Conservation (phyloP, 352 stramenopile species). For the Phytophthora melonis region DNA sequence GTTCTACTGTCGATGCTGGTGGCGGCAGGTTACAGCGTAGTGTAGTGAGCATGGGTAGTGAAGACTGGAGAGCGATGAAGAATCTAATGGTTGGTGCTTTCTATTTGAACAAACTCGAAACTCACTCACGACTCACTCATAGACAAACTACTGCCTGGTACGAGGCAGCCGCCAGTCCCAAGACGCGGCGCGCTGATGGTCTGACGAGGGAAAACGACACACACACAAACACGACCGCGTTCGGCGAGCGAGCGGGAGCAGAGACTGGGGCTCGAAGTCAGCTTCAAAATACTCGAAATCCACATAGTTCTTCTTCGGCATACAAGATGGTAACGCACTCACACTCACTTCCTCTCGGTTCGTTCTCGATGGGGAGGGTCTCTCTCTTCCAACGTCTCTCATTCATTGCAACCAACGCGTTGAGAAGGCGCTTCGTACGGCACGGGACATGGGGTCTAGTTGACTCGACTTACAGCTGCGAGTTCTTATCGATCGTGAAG, state of each 20-base stretch:
- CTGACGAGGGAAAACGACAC: slow-evolving; percentile 33
- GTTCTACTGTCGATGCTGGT: slow-evolving; percentile 13
- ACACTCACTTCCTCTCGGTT: slow-evolving; percentile 43
- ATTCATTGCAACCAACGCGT: slow-evolving; percentile 48
- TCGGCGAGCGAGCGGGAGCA: slow-evolving; percentile 35
- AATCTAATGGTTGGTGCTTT: slow-evolving; percentile 35
- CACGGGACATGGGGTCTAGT: slow-evolving; percentile 35
- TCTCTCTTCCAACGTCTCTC: slow-evolving; percentile 35
- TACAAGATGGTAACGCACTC: slow-evolving; percentile 44
- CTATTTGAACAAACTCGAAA: slow-evolving; percentile 53
- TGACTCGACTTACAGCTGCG: slow-evolving; percentile 61
- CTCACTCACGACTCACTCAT: slow-evolving; percentile 45
- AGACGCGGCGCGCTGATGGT: slow-evolving; percentile 35
- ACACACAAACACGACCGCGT: slow-evolving; percentile 37
- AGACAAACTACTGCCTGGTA: slow-evolving; percentile 20
- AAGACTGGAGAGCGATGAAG: slow-evolving; percentile 16
- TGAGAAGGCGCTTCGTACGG: slow-evolving; percentile 31
- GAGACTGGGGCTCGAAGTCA: slow-evolving; percentile 35
- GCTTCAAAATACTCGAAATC: slow-evolving; percentile 47
- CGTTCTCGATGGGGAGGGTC: slow-evolving; percentile 32
- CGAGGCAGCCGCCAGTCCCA: slow-evolving; percentile 12
- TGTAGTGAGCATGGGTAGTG: not conserved
- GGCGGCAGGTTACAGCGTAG: slow-evolving; percentile 2
- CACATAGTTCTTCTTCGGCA: slow-evolving; percentile 44
- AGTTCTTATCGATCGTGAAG: slow-evolving; percentile 85